phyloP scores from a whole-genome alignment of 2,329 filamentous ascomycete species.

The Alternaria hordeiaustralica region DNA sequence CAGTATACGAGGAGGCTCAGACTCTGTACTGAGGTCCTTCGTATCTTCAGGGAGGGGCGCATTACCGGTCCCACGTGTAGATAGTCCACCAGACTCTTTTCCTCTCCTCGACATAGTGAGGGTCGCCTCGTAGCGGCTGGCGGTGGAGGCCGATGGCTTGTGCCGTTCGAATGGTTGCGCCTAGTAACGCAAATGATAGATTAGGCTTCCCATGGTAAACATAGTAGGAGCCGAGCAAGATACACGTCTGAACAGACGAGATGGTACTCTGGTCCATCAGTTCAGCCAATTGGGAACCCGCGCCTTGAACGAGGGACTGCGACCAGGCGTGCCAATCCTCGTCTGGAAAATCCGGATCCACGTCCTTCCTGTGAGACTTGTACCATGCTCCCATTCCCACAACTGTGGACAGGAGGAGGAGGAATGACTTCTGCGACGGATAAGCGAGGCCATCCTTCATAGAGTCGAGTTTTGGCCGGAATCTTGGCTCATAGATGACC shows the following conservation, averaged over 20 bases:
- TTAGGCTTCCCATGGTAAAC: slow-evolving; percentile 54
- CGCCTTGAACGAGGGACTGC: slow-evolving; percentile 28
- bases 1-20: neutral
- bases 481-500: slow-evolving; percentile 52
- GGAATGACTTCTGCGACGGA: slow-evolving; percentile 45
- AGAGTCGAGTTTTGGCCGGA: slow-evolving; percentile 43
- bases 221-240: slow-evolving; percentile 51
- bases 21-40: neutral
- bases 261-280: slow-evolving; percentile 52
- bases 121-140: slow-evolving; percentile 30
- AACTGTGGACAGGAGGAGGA: slow-evolving; percentile 48
- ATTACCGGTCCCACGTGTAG: slow-evolving; percentile 50
- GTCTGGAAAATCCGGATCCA: slow-evolving; percentile 4
- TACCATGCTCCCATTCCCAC: slow-evolving; percentile 52
- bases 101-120: slow-evolving; percentile 41
- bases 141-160: slow-evolving; percentile 47
- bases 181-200: slow-evolving; percentile 48
- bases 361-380: slow-evolving; percentile 29
- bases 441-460: slow-evolving; percentile 41
- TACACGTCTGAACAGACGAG: slow-evolving; percentile 48
- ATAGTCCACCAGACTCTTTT: slow-evolving; percentile 54
- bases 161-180: slow-evolving; percentile 48
- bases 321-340: slow-evolving; percentile 24
- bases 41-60: neutral
- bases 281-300: slow-evolving; percentile 47